Conservation (phyloP, 176 grass and related monocot species). For the Chrysopogon serrulatus region DNA sequence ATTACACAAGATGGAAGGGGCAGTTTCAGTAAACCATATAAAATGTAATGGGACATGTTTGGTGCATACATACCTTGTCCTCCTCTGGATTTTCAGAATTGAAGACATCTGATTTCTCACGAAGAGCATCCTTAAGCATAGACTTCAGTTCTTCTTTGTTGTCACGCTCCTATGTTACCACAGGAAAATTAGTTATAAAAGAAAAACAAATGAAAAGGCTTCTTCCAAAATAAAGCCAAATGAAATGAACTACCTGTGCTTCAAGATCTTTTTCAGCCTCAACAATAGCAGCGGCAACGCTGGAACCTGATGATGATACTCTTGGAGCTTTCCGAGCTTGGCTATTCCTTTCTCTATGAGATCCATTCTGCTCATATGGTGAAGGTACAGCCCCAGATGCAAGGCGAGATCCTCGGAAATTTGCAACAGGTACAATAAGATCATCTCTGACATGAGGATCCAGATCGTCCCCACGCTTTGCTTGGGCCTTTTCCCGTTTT, state of each 20-base stretch:
- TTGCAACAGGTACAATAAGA: slow-evolving; percentile 74
- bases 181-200: slow-evolving; percentile 9
- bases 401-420: slow-evolving; percentile 81
- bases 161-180: slow-evolving; percentile 34
- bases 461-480: slow-evolving; percentile 77
- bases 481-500: slow-evolving; percentile 79
- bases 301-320: slow-evolving; percentile 53
- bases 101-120: slow-evolving; percentile 95
- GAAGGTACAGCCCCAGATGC: slow-evolving; percentile 67
- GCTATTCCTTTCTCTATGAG: slow-evolving; percentile 26
- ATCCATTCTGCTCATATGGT: slow-evolving; percentile 70
- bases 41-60: not conserved
- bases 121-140: slow-evolving; percentile 80
- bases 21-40: not conserved
- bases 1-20: not conserved
- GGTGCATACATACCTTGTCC: slow-evolving; percentile 60
- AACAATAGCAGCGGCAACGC: slow-evolving; percentile 73
- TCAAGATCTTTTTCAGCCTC: slow-evolving; percentile 84
- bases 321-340: slow-evolving; percentile 57
- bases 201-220: slow-evolving; percentile 9
- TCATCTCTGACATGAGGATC: slow-evolving; percentile 68
- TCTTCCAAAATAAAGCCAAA: not conserved
- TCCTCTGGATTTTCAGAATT: slow-evolving; percentile 89
- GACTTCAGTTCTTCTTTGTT: slow-evolving; percentile 92
- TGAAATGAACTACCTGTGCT: slow-evolving; percentile 44